Evolutionary conservation across 805 yeast genomes (phyloP), one percentile per base, ranked within the genome.

Genomic region (Candida dajiaensis): DNA sequence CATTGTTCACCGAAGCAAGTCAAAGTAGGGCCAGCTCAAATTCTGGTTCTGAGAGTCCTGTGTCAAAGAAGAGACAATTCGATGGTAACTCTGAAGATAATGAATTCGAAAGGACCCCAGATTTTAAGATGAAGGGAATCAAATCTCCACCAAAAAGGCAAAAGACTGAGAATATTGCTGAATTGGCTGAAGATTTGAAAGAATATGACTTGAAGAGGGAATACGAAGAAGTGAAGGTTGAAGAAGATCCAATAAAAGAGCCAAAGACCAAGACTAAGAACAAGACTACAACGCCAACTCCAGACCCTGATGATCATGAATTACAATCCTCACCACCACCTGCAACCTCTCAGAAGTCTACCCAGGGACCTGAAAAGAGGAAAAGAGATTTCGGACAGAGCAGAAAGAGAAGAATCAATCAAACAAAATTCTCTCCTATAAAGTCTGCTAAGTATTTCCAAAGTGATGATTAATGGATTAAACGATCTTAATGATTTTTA

Each of bases 391-490:
- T 58, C 43, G 62, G 62, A 11, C 53, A 55, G 13, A 51, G 58
- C 22, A 44, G 56, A 18, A 59, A 59, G 43, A 49, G 62, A 43
- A 53, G 50, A 36, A 52, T 55, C 1, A 40, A 47, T 28, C 52
- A 54, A 18, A 47, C 40, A 11, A 47, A 28, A 2, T 55, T 49
- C 31, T 56, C 59, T 7, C 62, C 63, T 1, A 54, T 58, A 18
- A 58, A 58, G 42, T 57, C 60, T 1, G 51, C 55, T 20, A 58
- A 54, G 37, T 51, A 47, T 21, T 55, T 50, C 12, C 50, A 51
- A 23, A 44, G 46, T 29, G 47, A 51, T 21, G 50, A 50, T 25
- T 48, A 22, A 46, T 33, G 35, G 31, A 28, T 13, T 7, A 12
- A 7, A 28, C 7, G 31, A 28, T n/a, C 31, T 28, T 28, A 28